Evolutionary conservation across 176 grass and related monocot genomes (phyloP).

Genomic region (Dactylis glomerata): DNA sequence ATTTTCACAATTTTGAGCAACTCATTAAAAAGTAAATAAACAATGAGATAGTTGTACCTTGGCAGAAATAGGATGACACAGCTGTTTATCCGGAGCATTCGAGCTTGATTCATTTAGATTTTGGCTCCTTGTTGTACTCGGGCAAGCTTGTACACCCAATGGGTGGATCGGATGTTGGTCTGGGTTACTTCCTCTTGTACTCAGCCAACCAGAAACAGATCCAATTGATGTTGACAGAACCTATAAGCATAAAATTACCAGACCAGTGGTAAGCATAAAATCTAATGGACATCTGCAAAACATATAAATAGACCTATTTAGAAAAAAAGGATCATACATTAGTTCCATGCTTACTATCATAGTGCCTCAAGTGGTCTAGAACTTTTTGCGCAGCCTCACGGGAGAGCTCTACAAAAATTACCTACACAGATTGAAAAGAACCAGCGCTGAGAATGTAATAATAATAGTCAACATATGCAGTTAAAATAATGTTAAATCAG

Average conservation of each 20-base stretch:
- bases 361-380: constrained; percentile 33
- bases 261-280: too few relatives aligned
- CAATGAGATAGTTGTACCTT: not conserved
- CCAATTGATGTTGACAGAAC: too few relatives aligned
- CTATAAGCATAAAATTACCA: too few relatives aligned
- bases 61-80: not conserved
- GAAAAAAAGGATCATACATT: not conserved
- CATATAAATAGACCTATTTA: too few relatives aligned
- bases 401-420: constrained; percentile 48
- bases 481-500: not conserved
- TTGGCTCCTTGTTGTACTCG: not conserved
- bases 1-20: not conserved
- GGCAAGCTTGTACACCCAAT: too few relatives aligned
- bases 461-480: not conserved
- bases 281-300: too few relatives aligned
- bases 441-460: not conserved
- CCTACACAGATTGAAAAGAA: constrained; percentile 27
- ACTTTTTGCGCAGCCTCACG: constrained; percentile 35
- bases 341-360: not conserved
- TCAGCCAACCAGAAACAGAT: too few relatives aligned
- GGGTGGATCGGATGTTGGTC: too few relatives aligned
- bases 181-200: not conserved
- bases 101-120: too few relatives aligned
- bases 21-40: not conserved
- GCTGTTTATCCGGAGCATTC: too few relatives aligned